A percentile compares a stretch with the other conserved stretches of the same genome.
phyloP scores from a whole-genome alignment of 2,329 filamentous ascomycete species.

The Chrysoporthe puriensis region DNA sequence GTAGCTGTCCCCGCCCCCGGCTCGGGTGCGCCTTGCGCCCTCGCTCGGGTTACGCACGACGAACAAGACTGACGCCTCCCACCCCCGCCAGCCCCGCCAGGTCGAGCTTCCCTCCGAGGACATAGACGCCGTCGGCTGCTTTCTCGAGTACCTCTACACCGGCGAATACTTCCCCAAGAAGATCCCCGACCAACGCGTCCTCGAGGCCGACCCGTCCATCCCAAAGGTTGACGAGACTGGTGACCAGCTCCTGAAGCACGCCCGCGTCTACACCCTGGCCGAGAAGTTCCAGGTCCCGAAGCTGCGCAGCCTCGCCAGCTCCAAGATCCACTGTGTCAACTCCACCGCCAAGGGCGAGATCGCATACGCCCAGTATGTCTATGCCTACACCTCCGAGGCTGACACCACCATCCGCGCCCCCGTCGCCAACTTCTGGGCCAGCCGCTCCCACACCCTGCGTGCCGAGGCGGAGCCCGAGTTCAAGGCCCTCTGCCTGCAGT shows the following conservation, averaged over 20 bases:
- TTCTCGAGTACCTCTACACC: conserved; percentile 84
- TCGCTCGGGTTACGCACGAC: background rate
- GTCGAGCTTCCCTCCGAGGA: conserved; percentile 72
- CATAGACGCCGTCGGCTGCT: conserved; percentile 74
- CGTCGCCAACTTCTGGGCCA: conserved; percentile 90
- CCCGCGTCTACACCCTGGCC: conserved; percentile 85
- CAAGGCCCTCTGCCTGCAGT: conserved; percentile 81
- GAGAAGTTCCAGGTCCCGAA: conserved; percentile 71
- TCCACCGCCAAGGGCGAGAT: conserved; percentile 89
- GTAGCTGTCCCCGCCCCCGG: conserved; percentile 35
- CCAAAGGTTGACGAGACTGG: conserved; percentile 76
- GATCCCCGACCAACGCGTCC: conserved; percentile 62
- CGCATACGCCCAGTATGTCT: conserved; percentile 88
- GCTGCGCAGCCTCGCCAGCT: conserved; percentile 77
- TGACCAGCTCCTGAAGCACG: conserved; percentile 83
- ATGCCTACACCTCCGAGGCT: conserved; percentile 71
- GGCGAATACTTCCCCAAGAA: conserved; percentile 83
- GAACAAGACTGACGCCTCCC: background rate
- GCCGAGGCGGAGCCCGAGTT: conserved; percentile 88
- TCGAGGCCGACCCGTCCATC: conserved; percentile 70
- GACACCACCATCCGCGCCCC: conserved; percentile 78
- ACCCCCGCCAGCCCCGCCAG: conserved; percentile 56
- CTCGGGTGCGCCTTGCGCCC: background rate
- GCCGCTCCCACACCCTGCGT: conserved; percentile 76
- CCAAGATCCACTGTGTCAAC: conserved; percentile 91